Conservation (phyloP, 306 rosid species). For the Vigna nakashimae region DNA sequence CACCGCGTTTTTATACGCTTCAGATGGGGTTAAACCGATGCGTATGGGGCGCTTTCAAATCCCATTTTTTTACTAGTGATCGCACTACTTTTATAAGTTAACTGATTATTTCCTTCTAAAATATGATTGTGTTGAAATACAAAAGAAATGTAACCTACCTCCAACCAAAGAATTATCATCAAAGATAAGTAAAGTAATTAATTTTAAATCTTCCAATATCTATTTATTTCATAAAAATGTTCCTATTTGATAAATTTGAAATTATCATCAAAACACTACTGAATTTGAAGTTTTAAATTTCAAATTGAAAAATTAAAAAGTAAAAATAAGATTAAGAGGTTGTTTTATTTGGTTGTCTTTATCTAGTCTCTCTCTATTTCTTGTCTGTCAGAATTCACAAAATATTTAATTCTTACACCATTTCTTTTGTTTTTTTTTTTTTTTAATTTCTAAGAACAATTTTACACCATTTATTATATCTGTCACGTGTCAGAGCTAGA, state of each 20-base stretch:
- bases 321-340: background rate
- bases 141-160: background rate
- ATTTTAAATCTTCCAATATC: background rate
- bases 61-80: too few relatives aligned
- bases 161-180: background rate
- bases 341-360: background rate
- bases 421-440: conserved; percentile 9
- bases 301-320: background rate
- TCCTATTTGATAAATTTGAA: background rate
- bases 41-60: too few relatives aligned
- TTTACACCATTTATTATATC: conserved; percentile 39
- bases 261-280: background rate
- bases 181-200: background rate
- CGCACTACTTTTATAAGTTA: background rate
- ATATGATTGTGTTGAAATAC: background rate
- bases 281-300: background rate
- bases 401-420: background rate
- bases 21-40: too few relatives aligned
- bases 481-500: conserved; percentile 33
- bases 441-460: conserved; percentile 34
- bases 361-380: background rate
- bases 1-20: too few relatives aligned
- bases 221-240: background rate
- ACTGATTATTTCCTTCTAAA: background rate
- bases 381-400: conserved; percentile 16